A percentile compares a stretch with the other conserved stretches of the same genome.
These are phyloP conservation scores for Emydomyces testavorans DNA, from an alignment of 2,329 filamentous ascomycete genomes.

Conservation along the genomic window DNA sequence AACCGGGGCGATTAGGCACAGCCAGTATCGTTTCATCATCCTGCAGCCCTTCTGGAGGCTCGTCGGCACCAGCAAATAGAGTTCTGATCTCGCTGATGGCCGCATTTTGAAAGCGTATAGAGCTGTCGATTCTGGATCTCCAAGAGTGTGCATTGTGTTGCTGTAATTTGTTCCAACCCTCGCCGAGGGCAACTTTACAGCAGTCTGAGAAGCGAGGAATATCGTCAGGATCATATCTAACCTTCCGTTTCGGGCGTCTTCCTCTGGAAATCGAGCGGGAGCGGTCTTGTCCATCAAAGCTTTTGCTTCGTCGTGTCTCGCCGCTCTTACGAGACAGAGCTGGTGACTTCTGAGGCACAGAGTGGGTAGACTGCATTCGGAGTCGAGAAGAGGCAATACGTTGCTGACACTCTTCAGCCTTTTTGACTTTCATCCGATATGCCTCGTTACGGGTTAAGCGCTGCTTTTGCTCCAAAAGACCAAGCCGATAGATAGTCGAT, in stretches of 20 bases:
- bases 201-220: constrained; percentile 59
- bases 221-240: constrained; percentile 67
- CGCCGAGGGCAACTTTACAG: constrained; percentile 60
- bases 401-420: constrained; percentile 56
- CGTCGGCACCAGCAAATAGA: constrained; percentile 70
- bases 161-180: constrained; percentile 65
- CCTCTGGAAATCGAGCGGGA: constrained; percentile 22
- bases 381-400: constrained; percentile 41
- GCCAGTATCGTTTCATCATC: constrained; percentile 77
- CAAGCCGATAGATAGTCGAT: constrained; percentile 82
- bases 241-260: constrained; percentile 30
- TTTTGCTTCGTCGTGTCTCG: constrained; percentile 43
- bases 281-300: constrained; percentile 40
- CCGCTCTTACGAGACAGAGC: constrained; percentile 26
- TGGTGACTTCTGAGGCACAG: constrained; percentile 33
- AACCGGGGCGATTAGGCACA: constrained; percentile 69
- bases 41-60: constrained; percentile 67
- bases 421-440: constrained; percentile 76
- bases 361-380: constrained; percentile 43
- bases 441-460: constrained; percentile 81
- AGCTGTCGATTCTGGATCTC: constrained; percentile 78
- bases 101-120: constrained; percentile 55
- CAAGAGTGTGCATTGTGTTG: constrained; percentile 78
- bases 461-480: constrained; percentile 80
- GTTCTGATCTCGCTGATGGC: constrained; percentile 69